phyloP scores from a whole-genome alignment of 305 asterid genomes.

The Fraxinus baroniana region DNA sequence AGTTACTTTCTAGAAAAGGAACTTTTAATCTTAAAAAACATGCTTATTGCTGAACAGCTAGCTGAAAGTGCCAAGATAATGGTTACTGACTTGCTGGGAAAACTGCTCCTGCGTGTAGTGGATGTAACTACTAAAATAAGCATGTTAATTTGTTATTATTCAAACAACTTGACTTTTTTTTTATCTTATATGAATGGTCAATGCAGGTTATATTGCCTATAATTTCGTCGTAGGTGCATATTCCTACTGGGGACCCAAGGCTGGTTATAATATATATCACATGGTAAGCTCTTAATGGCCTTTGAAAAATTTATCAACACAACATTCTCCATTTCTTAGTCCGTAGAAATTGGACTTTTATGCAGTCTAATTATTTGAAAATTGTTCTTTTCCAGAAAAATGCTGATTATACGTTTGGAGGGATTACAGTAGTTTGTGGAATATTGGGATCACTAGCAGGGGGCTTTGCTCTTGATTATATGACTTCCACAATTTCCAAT shows the following conservation, averaged over 20 bases:
- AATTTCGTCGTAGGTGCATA: conserved; percentile 95
- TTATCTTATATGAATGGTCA: conserved; percentile 20
- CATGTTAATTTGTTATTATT: neutral
- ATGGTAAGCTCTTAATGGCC: conserved; percentile 57
- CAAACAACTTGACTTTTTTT: neutral
- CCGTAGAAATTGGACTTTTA: neutral
- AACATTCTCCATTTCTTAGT: neutral
- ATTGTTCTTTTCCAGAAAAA: conserved; percentile 46
- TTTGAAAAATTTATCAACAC: neutral
- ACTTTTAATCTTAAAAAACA: neutral
- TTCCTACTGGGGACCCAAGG: conserved; percentile 99
- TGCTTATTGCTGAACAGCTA: neutral
- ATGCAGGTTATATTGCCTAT: conserved; percentile 85
- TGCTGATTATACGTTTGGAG: conserved; percentile 90
- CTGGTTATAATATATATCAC: conserved; percentile 88
- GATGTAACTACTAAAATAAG: neutral
- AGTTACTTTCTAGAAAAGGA: neutral
- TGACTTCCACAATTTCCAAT: conserved; percentile 70
- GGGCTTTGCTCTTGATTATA: conserved; percentile 63
- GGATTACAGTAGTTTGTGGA: conserved; percentile 76
- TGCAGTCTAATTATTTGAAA: neutral
- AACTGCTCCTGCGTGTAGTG: neutral
- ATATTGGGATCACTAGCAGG: conserved; percentile 81
- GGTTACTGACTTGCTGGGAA: conserved; percentile 9
- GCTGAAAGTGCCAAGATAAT: conserved; percentile 11